These are phyloP conservation scores for Angomonas deanei DNA, from an alignment of 208 protist species.

Conservation along the genomic window DNA sequence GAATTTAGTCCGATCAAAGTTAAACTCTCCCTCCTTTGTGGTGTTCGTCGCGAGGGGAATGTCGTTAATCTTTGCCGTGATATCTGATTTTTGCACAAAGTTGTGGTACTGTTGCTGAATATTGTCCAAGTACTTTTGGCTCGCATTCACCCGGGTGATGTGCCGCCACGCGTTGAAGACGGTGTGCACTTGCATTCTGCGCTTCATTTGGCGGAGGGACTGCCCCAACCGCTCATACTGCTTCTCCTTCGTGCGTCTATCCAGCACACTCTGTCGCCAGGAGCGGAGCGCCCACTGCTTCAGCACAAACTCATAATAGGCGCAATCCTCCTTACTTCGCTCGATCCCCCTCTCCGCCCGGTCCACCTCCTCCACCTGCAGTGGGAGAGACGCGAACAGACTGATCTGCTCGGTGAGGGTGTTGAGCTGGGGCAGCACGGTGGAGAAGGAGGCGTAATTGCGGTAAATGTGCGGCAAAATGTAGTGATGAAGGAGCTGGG, in stretches of 20 bases:
- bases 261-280: constrained; percentile 42
- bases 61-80: constrained; percentile 23
- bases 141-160: constrained; percentile 20
- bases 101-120: constrained; percentile 43
- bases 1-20: constrained; percentile 17
- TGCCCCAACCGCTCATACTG: background rate
- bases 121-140: constrained; percentile 16
- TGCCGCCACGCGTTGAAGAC: constrained; percentile 54
- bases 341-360: constrained; percentile 13
- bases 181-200: constrained; percentile 31
- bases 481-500: constrained; percentile 55
- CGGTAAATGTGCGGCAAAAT: constrained; percentile 78
- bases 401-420: constrained; percentile 65
- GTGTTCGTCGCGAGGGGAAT: constrained; percentile 14
- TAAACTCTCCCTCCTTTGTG: background rate
- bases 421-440: constrained; percentile 38
- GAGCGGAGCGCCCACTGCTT: constrained; percentile 62
- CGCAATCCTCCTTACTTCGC: constrained; percentile 47
- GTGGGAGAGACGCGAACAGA: constrained; percentile 48
- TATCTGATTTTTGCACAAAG: constrained; percentile 46
- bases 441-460: constrained; percentile 30
- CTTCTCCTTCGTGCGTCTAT: constrained; percentile 11
- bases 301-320: constrained; percentile 60
- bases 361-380: constrained; percentile 30
- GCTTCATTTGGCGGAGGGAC: constrained; percentile 8